phyloP scores from a whole-genome alignment of 805 yeast genomes.

The Metschnikowia matae region DNA sequence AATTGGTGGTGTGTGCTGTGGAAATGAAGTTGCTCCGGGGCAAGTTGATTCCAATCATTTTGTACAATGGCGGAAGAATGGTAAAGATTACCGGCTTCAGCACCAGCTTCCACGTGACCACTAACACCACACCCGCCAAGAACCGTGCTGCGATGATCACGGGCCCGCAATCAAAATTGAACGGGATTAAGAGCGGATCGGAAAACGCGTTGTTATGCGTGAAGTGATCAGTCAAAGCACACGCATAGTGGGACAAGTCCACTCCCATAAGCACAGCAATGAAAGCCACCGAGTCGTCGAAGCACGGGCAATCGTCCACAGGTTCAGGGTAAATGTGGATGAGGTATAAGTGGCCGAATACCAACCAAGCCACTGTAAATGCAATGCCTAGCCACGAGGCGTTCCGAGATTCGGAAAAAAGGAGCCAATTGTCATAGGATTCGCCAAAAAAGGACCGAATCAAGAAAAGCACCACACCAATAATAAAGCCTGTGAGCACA shows the following conservation, averaged over 20 bases:
- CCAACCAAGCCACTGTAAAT: slow-evolving; percentile 34
- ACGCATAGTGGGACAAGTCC: slow-evolving; percentile 57
- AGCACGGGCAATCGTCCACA: slow-evolving; percentile 92
- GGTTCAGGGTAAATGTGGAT: slow-evolving; percentile 78
- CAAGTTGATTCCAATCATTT: slow-evolving; percentile 32
- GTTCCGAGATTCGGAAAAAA: slow-evolving; percentile 22
- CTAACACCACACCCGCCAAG: slow-evolving; percentile 55
- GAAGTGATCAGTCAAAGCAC: slow-evolving; percentile 30
- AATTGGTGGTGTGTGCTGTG: slow-evolving; percentile 32
- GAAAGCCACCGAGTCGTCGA: slow-evolving; percentile 91
- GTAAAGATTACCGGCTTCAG: slow-evolving; percentile 65
- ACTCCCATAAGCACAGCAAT: slow-evolving; percentile 81
- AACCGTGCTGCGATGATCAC: slow-evolving; percentile 41
- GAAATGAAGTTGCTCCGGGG: slow-evolving; percentile 37
- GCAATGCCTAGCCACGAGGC: slow-evolving; percentile 18
- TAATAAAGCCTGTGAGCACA: slow-evolving; percentile 55
- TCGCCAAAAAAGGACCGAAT: slow-evolving; percentile 40
- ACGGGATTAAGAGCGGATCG: slow-evolving; percentile 37
- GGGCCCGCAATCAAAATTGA: slow-evolving; percentile 4
- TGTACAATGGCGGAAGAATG: slow-evolving; percentile 58
- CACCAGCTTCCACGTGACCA: slow-evolving; percentile 68
- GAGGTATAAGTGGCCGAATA: slow-evolving; percentile 42
- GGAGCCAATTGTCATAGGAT: slow-evolving; percentile 45
- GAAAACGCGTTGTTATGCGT: slow-evolving; percentile 14
- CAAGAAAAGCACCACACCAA: slow-evolving; percentile 57